Evolutionary conservation across 352 stramenopile genomes (phyloP), one percentile per base, ranked within the genome.

Genomic region (Blastocystis sp.): DNA sequence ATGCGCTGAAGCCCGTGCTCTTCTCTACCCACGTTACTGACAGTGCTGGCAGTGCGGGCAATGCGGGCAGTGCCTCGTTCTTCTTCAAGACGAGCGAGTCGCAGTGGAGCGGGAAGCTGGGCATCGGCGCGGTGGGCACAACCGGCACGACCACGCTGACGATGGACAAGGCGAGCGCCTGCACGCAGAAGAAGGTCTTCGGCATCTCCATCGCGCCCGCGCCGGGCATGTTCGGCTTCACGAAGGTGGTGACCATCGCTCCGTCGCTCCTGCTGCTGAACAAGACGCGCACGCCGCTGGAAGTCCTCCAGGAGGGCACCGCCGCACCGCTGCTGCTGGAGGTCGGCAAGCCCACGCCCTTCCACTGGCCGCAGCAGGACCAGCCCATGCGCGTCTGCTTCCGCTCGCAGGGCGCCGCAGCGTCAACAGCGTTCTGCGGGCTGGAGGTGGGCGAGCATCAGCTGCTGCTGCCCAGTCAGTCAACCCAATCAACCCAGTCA

Each of bases 221-320:
- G 65, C 74, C 74, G 11, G 19, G 24, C 2, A 59, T 70, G 45
- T 84, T 69, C 38, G 74, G 54, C 2, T 28, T 70, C 19, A 84
- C 74, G 2, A 70, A 84, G 7, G 57, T 84, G 0, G 74, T 84
- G 4, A 43, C 66, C 6, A 84, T 84, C 45, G 69, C 74, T 4
- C 74, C 74, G 17, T 52, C 54, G 43, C 34, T 84, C n/a, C 69
- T 69, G 54, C 24, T 84, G 19, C 42, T 45, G 21, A 84, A 84
- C 60, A 48, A 69, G 17, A 70, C 57, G 10, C 19, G 54, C 4
- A 28, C n/a, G 2, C 54, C 68, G 17, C 52, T 84, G 21, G 45
- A 14, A 1, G n/a, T 84, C 24, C 74, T 52, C 66, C 52, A 69
- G 54, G 74, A 84, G 60, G 60, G 69, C 3, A 68, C 54, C 34